A percentile compares a stretch with the other conserved stretches of the same genome.
These are phyloP conservation scores for Aureobasidium musti DNA, from an alignment of 2,329 filamentous ascomycete genomes.

Conservation along the genomic window DNA sequence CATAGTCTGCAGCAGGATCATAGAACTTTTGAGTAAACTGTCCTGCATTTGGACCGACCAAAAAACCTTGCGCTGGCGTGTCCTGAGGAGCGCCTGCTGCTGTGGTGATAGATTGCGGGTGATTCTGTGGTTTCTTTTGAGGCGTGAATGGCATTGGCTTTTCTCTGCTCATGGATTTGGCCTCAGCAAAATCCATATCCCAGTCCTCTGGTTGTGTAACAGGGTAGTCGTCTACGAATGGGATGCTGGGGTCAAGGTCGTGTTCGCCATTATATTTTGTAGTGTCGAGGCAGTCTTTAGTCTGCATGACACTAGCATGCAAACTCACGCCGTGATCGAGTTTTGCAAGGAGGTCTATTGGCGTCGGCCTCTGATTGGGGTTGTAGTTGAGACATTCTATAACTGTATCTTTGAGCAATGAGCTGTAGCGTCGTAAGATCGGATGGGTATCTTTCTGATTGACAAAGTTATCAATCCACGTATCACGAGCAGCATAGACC, in stretches of 20 bases:
- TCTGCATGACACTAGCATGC: neutral
- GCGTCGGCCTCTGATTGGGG: neutral
- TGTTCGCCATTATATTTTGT: neutral
- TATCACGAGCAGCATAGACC: slow-evolving; percentile 1
- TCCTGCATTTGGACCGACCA: neutral
- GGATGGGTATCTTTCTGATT: neutral
- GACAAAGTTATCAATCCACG: slow-evolving; percentile 4
- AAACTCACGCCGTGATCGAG: neutral
- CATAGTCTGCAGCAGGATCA: neutral
- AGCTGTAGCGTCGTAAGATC: neutral
- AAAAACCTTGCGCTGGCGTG: neutral
- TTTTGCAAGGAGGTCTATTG: neutral
- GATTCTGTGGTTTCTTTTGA: too few species aligned
- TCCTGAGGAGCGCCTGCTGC: neutral
- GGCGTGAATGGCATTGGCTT: neutral
- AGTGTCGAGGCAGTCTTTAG: neutral
- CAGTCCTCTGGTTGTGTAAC: neutral
- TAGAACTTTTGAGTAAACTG: neutral
- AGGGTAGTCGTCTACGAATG: neutral
- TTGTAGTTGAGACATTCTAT: neutral
- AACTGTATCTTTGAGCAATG: neutral
- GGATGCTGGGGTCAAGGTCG: neutral
- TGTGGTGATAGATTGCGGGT: neutral
- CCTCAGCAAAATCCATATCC: neutral
- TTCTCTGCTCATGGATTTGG: neutral